These are phyloP conservation scores for Entomortierella beljakovae DNA, from an alignment of 192 early-diverging fungal species.

Conservation along the genomic window DNA sequence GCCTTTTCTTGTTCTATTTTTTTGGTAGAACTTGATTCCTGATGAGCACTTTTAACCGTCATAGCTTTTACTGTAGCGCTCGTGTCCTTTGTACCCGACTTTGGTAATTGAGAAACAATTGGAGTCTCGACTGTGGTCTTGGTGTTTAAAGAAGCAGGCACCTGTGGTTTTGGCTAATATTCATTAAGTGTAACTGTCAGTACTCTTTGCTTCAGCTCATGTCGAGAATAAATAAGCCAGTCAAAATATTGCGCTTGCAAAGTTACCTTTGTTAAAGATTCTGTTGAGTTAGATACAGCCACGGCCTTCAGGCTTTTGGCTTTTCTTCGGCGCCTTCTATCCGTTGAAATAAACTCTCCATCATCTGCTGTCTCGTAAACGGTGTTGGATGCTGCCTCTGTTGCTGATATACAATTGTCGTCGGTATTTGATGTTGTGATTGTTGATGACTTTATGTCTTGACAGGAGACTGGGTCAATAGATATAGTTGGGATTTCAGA, in stretches of 20 bases:
- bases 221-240: no score
- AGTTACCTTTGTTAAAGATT: slow-evolving; percentile 29
- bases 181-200: no score
- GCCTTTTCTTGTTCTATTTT: no score
- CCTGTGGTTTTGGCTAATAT: no score
- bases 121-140: no score
- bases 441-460: background rate
- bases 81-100: no score
- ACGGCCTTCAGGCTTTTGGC: slow-evolving; percentile 8
- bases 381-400: background rate
- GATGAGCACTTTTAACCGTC: no score
- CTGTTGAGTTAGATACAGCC: slow-evolving; percentile 13
- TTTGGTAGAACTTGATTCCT: no score
- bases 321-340: slow-evolving; percentile 36
- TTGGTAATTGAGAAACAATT: no score
- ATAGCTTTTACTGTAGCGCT: no score
- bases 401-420: background rate
- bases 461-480: background rate
- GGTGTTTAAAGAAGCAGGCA: no score
- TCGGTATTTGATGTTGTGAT: background rate
- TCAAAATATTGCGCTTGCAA: background rate
- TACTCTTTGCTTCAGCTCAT: no score
- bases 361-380: slow-evolving; percentile 38
- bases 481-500: background rate
- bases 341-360: slow-evolving; percentile 45